Base-by-base conservation (phyloP, 2,329 filamentous ascomycete genomes). In the Colletotrichum sp. region DNA sequence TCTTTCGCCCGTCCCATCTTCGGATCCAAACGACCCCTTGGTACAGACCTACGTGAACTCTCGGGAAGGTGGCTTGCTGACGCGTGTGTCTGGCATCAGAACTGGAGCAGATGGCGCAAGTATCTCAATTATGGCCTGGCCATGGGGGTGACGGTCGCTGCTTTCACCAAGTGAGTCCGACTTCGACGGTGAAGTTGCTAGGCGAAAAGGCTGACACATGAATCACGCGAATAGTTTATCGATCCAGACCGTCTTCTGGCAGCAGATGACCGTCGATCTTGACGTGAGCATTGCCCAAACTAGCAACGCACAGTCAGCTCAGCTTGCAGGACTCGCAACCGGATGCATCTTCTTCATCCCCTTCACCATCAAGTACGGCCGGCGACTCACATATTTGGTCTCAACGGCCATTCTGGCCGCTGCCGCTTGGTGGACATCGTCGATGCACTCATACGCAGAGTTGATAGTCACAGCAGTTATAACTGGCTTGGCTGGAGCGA, bases 281-380 rank as follows among this genome's bases (percentile, higher is more conserved):
- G 65, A 70, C 6, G 77, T 84, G 3, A 78, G 76, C 26, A 76
- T 80, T 10, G 73, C 67, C 16, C 79, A 82, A 4, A 78, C 83
- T 2, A 83, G 75, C 62, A 76, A 77, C 12, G 78, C 78, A 8
- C 78, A 80, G 7, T 83, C 83, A 0, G 78, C 79, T 1, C 80
- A 82, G 55, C 75, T 81, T 3, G 80, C 81, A 3, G 83, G 83
- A 3, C 76, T 85, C 4, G 83, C 83, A 18, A 76, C 81, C 12
- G 82, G 82, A 1, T 83, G 83, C 61, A 71, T 84, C 13, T 78
- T 85, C 70, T 82, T 85, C 65, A 80, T 85, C 8, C 83, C 83
- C 0, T 78, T 84, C 3, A 79, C 82, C 3, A 80, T 81, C 71
- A 84, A 84, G 56, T 85, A 82, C 62, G 84, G 84, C 1, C 80